Percentiles rank a stretch among this genome's conserved stretches.
phyloP scores from a whole-genome alignment of 129 eudicot genomes.

The Artemisia tridentata region DNA sequence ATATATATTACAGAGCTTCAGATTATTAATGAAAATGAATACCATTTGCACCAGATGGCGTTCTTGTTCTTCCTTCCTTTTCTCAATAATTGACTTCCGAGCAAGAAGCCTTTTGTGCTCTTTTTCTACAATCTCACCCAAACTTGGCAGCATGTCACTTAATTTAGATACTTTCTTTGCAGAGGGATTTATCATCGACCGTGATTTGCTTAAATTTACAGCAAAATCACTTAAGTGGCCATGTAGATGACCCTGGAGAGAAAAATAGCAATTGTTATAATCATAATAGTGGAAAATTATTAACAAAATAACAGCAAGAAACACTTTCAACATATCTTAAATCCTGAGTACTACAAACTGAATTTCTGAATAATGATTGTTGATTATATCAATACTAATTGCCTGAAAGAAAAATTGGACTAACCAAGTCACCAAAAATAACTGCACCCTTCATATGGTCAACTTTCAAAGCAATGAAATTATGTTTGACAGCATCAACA shows the following conservation, averaged over 20 bases:
- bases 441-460: no score
- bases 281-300: no score
- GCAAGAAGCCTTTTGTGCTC: slow-evolving; percentile 76
- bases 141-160: slow-evolving; percentile 46
- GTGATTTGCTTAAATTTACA: slow-evolving; percentile 50
- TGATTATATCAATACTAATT: no score
- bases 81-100: slow-evolving; percentile 65
- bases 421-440: no score
- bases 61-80: slow-evolving; percentile 68
- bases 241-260: slow-evolving; percentile 45
- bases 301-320: no score
- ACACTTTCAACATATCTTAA: slow-evolving; percentile 20
- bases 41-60: no score
- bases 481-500: slow-evolving; percentile 84
- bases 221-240: slow-evolving; percentile 57
- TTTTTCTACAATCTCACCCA: slow-evolving; percentile 56
- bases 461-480: no score
- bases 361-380: no score
- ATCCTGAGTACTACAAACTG: no score
- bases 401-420: no score
- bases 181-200: slow-evolving; percentile 57
- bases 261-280: background rate
- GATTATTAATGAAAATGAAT: no score
- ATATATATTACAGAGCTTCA: no score
- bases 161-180: slow-evolving; percentile 37